Evolutionary conservation across 2,329 filamentous ascomycete species (phyloP), one percentile per base, ranked within the genome.

Genomic region (Beauveria rudraprayagi): DNA sequence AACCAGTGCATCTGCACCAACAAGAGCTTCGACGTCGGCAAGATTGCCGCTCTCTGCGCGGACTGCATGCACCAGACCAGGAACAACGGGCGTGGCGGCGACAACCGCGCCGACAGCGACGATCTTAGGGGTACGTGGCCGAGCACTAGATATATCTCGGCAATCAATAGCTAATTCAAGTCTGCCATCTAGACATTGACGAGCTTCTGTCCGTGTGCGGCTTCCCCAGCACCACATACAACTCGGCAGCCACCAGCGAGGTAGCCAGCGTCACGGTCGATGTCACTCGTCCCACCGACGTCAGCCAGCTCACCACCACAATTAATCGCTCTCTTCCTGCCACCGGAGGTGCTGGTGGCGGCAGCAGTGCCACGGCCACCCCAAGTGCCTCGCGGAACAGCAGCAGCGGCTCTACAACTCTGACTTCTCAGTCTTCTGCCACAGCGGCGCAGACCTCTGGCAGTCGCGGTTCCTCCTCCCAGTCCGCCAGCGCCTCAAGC

Each of bases 1-100:
- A 67, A 66, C 8, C 73, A 77, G 65, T 77, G 76, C 64, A 64
- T 77, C 58, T 76, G 76, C 70, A 72, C 73, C 65, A 75, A 78
- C 69, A 63, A 69, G 55, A 73, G 73, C 66, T 74, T 78, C 67
- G 66, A 76, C 66, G 76, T 77, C 52, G 63, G 51, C 30, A 64
- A 64, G 24, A 64, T 76, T 55, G 70, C 74, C 17, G 72, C 67
- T 2, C 56, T 59, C 37, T 59, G 56, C 24, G 46, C 47, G 5
- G 30, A 41, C 24, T 59, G 56, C 56, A 59, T 59, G 46, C 56
- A 51, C 37, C 56, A 59, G 46, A 30, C 34, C 37, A 22, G 16
- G 44, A 58, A 41, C 14, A 37, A 24, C 22, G 41, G 16, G 46
- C 43, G 30, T 19, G 44, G 41, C 41, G 51, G 56, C 44, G 34